Evolutionary conservation across 2,329 filamentous ascomycete genomes (phyloP), one percentile per base, ranked within the genome.

Genomic region (Paraphaeosphaeria minitans): DNA sequence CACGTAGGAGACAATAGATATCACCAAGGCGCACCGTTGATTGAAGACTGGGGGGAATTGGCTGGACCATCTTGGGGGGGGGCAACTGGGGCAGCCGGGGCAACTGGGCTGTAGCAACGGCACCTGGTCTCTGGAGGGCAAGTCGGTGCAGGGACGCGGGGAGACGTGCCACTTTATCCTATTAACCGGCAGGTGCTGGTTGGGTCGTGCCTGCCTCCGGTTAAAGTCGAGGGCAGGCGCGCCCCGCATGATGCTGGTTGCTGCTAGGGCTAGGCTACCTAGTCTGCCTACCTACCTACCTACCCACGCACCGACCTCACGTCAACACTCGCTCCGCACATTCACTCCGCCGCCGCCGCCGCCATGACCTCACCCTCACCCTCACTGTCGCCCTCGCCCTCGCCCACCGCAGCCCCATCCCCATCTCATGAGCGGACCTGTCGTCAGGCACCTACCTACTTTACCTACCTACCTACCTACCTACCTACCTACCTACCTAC

Each of bases 1-100:
- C 70, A 72, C 58, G 61, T 68, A 55, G 66, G 63, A 60, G 57
- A 56, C 66, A 75, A 73, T 72, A 69, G 74, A 73, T 72, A 69
- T 69, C 65, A 64, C 41, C 59, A 67, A 66, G 59, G 64, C 67
- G 71, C 69, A 61, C 65, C 62, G 68, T 69, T 72, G 70, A 71
- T 71, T 69, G 64, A 53, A 53, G 57, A 51, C 55, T 47, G 58
- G 62, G 53, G 53, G 62, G 60, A 67, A 67, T 69, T 70, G 71
- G 66, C 67, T 66, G 62, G 68, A 63, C 66, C 68, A 72, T 72
- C 69, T 63, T 59, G 61, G 63, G 61, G 27, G 59, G 37, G 35
- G 47, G n/a, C n/a, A n/a, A n/a, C n/a, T n/a, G n/a, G n/a, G n/a
- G n/a, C n/a, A n/a, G n/a, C n/a, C n/a, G n/a, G n/a, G n/a, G n/a